Conservation (phyloP, 2,329 filamentous ascomycete genomes). For the Lasiodiplodia sp. region DNA sequence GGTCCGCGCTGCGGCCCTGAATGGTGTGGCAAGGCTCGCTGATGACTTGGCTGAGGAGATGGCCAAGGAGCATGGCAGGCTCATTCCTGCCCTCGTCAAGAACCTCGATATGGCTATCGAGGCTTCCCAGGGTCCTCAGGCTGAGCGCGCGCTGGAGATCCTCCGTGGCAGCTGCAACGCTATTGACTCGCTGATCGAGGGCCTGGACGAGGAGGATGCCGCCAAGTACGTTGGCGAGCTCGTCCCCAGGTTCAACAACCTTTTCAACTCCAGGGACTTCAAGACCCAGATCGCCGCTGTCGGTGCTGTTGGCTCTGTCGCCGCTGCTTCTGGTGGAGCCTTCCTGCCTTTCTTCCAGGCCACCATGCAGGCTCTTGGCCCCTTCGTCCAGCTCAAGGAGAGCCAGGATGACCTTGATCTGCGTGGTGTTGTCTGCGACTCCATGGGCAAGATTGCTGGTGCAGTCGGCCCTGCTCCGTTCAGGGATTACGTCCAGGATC, state of each 20-base stretch:
- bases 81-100: constrained; percentile 85
- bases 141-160: constrained; percentile 81
- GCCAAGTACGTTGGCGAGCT: constrained; percentile 82
- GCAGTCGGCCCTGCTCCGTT: constrained; percentile 87
- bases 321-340: constrained; percentile 78
- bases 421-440: constrained; percentile 87
- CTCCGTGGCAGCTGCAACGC: constrained; percentile 90
- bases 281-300: constrained; percentile 91
- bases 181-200: constrained; percentile 89
- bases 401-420: constrained; percentile 89
- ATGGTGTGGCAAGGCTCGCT: constrained; percentile 86
- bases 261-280: constrained; percentile 84
- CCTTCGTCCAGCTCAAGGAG: constrained; percentile 85
- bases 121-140: constrained; percentile 67
- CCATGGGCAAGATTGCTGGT: constrained; percentile 89
- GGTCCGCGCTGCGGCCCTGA: constrained; percentile 86
- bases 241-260: constrained; percentile 81
- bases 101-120: constrained; percentile 84
- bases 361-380: constrained; percentile 87
- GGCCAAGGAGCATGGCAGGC: constrained; percentile 79
- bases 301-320: constrained; percentile 88
- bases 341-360: constrained; percentile 93
- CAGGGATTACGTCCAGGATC: constrained; percentile 86
- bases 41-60: constrained; percentile 94
- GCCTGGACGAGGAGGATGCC: constrained; percentile 81